Conservation (phyloP, 1,284 basidiomycete genomes). For the Schizophyllum amplum region DNA sequence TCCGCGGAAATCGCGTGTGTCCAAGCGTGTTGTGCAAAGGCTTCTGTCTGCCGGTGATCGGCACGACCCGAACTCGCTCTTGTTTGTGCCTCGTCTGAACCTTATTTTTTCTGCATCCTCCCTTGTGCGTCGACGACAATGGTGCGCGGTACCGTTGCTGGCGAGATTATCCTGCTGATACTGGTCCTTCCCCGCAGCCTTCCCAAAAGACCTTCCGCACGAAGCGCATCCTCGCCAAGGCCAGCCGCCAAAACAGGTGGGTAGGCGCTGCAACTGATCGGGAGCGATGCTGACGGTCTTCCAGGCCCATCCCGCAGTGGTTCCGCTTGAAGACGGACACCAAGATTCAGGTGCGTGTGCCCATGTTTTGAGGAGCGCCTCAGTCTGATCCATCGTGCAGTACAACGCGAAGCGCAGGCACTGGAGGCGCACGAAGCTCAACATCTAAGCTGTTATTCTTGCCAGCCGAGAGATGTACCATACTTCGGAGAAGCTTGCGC, state of each 20-base stretch:
- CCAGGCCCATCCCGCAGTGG: slow-evolving; percentile 94
- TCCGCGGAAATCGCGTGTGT: no score
- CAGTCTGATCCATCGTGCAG: slow-evolving; percentile 2
- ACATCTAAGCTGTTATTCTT: slow-evolving; percentile 9
- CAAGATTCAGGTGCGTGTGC: slow-evolving; percentile 79
- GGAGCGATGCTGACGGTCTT: slow-evolving; percentile 7
- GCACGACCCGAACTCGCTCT: no score
- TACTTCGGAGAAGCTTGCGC: neutral
- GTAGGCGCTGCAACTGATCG: slow-evolving; percentile 19
- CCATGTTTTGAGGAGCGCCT: neutral
- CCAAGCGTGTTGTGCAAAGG: no score
- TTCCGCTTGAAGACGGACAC: slow-evolving; percentile 96
- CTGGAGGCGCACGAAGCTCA: slow-evolving; percentile 16
- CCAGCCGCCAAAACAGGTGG: slow-evolving; percentile 90
- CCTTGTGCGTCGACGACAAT: no score
- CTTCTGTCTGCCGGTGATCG: no score
- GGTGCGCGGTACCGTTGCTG: no score
- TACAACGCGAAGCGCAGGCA: slow-evolving; percentile 16
- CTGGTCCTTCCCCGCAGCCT: slow-evolving; percentile 51
- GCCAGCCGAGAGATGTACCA: neutral
- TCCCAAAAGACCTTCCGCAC: slow-evolving; percentile 97
- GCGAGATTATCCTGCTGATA: no score
- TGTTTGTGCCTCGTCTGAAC: no score
- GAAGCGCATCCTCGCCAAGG: slow-evolving; percentile 97
- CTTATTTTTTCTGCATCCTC: no score